These are phyloP conservation scores for Neurospora sp. DNA, from an alignment of 495 filamentous ascomycete genomes.

Conservation along the genomic window DNA sequence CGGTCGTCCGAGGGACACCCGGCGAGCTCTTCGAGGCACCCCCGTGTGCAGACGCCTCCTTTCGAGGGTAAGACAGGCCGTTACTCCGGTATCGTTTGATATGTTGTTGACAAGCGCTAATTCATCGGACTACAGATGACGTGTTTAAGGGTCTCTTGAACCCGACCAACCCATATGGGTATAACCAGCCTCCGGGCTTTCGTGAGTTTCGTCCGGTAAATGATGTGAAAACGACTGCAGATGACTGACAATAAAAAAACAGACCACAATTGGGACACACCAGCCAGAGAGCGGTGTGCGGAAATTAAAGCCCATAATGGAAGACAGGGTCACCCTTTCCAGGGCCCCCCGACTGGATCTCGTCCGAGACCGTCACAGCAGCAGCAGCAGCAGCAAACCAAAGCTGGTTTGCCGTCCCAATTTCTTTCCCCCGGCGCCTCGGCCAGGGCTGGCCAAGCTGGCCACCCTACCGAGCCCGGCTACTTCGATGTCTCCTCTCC, in stretches of 20 bases:
- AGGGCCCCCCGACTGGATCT: conserved; percentile 6
- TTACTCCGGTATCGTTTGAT: not conserved
- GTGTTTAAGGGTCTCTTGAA: conserved; percentile 2
- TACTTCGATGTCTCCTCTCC: not conserved
- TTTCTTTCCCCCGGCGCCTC: not conserved
- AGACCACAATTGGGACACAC: conserved; percentile 10
- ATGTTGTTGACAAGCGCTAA: not conserved
- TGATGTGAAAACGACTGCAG: not conserved
- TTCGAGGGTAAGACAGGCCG: not conserved
- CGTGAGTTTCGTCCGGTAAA: conserved; percentile 6
- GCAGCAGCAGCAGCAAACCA: not conserved
- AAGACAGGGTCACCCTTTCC: not conserved
- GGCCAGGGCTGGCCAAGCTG: not conserved
- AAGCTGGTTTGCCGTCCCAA: not conserved
- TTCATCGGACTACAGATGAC: not conserved
- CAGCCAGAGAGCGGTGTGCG: conserved; percentile 2
- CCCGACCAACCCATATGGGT: conserved; percentile 13
- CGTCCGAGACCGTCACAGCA: not conserved
- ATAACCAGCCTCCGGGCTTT: conserved; percentile 10
- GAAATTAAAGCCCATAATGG: not conserved
- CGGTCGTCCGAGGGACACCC: not conserved
- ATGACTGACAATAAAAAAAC: not conserved
- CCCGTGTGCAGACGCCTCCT: not conserved
- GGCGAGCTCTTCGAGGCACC: not conserved
- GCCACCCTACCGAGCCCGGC: not conserved